A percentile compares a stretch with the other conserved stretches of the same genome.
These are phyloP conservation scores for Dictyostelium firmibasis DNA, from an alignment of 78 protist genomes.

Conservation along the genomic window DNA sequence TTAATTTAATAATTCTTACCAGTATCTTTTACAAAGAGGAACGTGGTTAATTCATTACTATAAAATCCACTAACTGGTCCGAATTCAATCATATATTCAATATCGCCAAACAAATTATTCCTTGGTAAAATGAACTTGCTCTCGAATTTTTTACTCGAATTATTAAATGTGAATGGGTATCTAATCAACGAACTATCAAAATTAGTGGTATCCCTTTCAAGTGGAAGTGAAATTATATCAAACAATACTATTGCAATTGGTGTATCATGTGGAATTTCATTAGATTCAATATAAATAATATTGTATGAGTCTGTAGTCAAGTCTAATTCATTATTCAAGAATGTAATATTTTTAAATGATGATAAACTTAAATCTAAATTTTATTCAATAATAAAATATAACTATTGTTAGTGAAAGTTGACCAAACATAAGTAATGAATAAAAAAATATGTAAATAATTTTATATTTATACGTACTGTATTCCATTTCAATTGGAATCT, in stretches of 20 bases:
- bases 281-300: neutral
- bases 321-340: neutral
- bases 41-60: neutral
- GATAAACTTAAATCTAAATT: neutral
- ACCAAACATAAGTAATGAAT: no score
- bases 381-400: neutral
- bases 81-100: neutral
- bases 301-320: neutral
- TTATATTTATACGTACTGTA: neutral
- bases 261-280: neutral
- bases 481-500: neutral
- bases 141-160: neutral
- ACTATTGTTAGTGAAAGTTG: neutral
- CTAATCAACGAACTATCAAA: neutral
- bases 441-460: no score
- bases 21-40: neutral
- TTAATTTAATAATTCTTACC: neutral
- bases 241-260: neutral
- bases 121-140: neutral
- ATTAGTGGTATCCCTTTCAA: neutral
- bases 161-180: neutral
- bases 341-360: neutral
- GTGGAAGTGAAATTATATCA: neutral
- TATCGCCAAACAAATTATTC: neutral
- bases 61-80: neutral